Percentiles rank a stretch among this genome's conserved stretches.
phyloP scores from a whole-genome alignment of 179 eudicot species.

The Camellia oleifera region DNA sequence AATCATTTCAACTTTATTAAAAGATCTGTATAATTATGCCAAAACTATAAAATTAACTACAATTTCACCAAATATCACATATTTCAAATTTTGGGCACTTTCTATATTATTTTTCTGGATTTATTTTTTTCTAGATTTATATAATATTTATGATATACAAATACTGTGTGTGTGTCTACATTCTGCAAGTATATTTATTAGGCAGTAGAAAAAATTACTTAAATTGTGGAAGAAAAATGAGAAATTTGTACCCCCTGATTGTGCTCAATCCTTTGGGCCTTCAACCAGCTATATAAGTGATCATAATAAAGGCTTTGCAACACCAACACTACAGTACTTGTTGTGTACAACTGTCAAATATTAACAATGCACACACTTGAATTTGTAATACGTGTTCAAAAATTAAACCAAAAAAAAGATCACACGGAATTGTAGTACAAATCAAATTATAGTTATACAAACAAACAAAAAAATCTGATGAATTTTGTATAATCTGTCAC shows the following conservation, averaged over 20 bases:
- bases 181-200: neutral
- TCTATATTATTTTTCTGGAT: too few relatives aligned
- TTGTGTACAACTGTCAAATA: constrained; percentile 66
- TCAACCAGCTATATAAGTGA: constrained; percentile 50
- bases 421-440: neutral
- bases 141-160: too few relatives aligned
- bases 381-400: neutral
- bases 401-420: neutral
- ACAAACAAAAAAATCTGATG: neutral
- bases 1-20: too few relatives aligned
- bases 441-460: neutral
- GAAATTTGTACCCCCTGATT: constrained; percentile 24
- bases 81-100: too few relatives aligned
- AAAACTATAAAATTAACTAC: too few relatives aligned
- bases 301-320: constrained; percentile 87
- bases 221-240: neutral
- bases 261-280: constrained; percentile 23
- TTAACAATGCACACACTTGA: neutral
- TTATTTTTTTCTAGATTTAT: too few relatives aligned
- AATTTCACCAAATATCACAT: too few relatives aligned
- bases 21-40: too few relatives aligned
- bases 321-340: constrained; percentile 71
- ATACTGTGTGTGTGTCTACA: too few relatives aligned
- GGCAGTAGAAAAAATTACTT: neutral
- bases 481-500: neutral